A percentile compares a stretch with the other conserved stretches of the same genome.
phyloP scores from a whole-genome alignment of 83 land plant species.

The Isoetes engelmannii region DNA sequence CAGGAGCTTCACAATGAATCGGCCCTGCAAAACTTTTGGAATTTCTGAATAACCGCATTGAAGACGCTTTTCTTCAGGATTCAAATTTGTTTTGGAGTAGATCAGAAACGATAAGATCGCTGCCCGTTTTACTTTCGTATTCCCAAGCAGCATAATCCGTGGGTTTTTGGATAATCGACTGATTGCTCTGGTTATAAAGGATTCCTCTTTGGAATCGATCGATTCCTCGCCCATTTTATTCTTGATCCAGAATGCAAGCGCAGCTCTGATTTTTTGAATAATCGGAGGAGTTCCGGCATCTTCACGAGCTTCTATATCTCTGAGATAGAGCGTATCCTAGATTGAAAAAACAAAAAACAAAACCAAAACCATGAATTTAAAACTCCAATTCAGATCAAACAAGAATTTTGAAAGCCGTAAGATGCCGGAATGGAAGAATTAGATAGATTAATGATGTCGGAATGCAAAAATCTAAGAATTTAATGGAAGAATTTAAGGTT shows the following conservation, averaged over 20 bases:
- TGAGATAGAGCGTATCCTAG: slow-evolving; percentile 59
- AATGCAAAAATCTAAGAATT: no score
- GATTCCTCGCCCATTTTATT: slow-evolving; percentile 51
- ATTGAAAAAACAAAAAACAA: no score
- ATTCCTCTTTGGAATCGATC: slow-evolving; percentile 32
- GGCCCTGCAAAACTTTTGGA: slow-evolving; percentile 35
- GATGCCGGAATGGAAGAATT: no score
- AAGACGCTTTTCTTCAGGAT: no score
- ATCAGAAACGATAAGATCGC: slow-evolving; percentile 63
- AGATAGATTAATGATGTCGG: no score
- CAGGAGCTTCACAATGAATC: slow-evolving; percentile 48
- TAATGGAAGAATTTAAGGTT: no score
- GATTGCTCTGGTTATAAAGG: slow-evolving; percentile 34
- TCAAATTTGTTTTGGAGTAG: neutral
- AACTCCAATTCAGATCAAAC: no score
- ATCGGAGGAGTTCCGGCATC: slow-evolving; percentile 68
- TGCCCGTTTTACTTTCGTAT: slow-evolving; percentile 35
- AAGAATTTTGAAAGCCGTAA: no score
- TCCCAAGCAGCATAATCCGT: slow-evolving; percentile 53
- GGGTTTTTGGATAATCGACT: slow-evolving; percentile 37
- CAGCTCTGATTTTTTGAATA: slow-evolving; percentile 52
- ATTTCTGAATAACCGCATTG: no score
- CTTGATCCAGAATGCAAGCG: slow-evolving; percentile 72
- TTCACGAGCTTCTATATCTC: slow-evolving; percentile 65
- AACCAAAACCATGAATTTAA: no score